Conservation (phyloP, 345 rosid genomes). For the Aegle marmelos region DNA sequence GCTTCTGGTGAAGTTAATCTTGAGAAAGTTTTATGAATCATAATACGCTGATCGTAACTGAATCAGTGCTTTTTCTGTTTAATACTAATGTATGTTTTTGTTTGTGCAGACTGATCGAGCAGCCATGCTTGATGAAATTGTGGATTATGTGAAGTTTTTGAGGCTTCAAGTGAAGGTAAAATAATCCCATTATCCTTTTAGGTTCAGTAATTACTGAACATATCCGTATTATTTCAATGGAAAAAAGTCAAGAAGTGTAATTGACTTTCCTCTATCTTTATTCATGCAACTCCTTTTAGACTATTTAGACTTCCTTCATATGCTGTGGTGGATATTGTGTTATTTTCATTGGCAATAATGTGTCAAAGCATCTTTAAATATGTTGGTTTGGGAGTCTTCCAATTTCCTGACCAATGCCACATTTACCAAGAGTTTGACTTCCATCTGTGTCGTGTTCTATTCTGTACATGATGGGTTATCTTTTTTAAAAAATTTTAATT, state of each 20-base stretch:
- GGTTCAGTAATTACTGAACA: neutral
- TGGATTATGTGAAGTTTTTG: constrained; percentile 97
- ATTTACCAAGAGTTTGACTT: neutral
- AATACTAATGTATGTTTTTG: constrained; percentile 5
- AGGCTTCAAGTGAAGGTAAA: constrained; percentile 98
- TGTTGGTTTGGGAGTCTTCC: neutral
- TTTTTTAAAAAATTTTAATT: neutral
- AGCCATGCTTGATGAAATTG: constrained; percentile 98
- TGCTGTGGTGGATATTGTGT: neutral
- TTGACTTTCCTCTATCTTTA: neutral
- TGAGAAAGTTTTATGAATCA: neutral
- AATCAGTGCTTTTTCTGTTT: neutral
- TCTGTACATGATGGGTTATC: neutral
- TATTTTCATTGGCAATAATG: neutral
- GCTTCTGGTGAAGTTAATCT: neutral
- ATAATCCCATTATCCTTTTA: neutral
- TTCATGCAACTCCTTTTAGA: neutral
- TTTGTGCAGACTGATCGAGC: constrained; percentile 86
- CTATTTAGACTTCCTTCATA: neutral
- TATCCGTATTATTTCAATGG: neutral
- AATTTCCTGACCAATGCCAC: neutral
- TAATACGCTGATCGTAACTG: neutral
- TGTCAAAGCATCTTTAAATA: neutral
- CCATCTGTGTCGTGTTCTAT: neutral
- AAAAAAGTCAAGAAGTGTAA: neutral